phyloP scores from a whole-genome alignment of 768 basidiomycete species.

The Lactarius evosmus region DNA sequence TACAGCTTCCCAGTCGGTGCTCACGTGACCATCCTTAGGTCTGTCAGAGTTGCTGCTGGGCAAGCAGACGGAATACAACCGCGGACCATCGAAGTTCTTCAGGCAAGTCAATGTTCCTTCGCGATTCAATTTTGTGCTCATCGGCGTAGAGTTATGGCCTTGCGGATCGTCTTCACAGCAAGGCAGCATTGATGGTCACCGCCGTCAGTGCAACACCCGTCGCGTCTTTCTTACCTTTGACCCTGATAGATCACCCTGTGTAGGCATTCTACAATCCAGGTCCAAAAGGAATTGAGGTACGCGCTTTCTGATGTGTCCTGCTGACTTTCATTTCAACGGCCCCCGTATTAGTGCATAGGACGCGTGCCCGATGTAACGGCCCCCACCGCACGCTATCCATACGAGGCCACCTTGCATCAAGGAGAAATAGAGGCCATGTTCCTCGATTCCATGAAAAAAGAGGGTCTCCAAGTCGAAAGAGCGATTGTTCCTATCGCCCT shows the following conservation, averaged over 20 bases:
- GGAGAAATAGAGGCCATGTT: conserved; percentile 61
- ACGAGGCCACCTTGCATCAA: conserved; percentile 68
- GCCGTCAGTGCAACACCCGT: conserved; percentile 44
- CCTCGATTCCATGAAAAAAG: conserved; percentile 48
- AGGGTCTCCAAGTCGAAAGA: conserved; percentile 49
- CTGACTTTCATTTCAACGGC: neutral
- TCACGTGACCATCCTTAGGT: conserved; percentile 30
- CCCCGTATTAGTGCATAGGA: conserved; percentile 49
- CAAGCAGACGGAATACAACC: conserved; percentile 58
- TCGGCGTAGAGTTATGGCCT: conserved; percentile 68
- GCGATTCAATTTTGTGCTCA: neutral
- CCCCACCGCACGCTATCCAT: conserved; percentile 64
- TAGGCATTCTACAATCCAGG: conserved; percentile 77
- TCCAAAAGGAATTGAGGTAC: conserved; percentile 57
- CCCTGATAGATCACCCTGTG: neutral
- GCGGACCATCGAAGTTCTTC: conserved; percentile 51
- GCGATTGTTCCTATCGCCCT: conserved; percentile 50
- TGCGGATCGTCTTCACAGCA: conserved; percentile 56
- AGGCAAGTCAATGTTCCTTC: conserved; percentile 32
- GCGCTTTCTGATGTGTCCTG: neutral
- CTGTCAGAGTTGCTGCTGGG: conserved; percentile 41
- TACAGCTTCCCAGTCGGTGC: neutral
- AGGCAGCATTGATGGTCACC: conserved; percentile 68
- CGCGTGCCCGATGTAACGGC: conserved; percentile 61
- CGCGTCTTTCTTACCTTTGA: neutral